Conservation (phyloP, 768 basidiomycete species). For the Infundibulicybe gibba region DNA sequence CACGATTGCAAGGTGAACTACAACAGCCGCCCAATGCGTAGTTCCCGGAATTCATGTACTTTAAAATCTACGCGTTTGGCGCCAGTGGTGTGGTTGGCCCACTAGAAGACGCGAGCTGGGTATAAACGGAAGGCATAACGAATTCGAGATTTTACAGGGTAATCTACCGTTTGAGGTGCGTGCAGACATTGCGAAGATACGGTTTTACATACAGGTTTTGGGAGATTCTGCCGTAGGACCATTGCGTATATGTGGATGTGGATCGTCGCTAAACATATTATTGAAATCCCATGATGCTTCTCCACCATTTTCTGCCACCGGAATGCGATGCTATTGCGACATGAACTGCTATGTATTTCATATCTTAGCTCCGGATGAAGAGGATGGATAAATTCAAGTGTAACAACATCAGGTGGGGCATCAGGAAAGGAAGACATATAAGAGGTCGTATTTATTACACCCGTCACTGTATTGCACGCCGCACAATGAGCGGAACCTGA, state of each 20-base stretch:
- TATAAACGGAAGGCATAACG: constrained; percentile 33
- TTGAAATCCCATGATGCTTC: too few species aligned
- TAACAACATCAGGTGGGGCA: too few species aligned
- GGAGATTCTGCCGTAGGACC: constrained; percentile 39
- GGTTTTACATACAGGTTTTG: constrained; percentile 67
- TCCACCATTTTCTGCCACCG: too few species aligned
- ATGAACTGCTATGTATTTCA: too few species aligned
- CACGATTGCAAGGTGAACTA: constrained; percentile 60
- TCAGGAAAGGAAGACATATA: too few species aligned
- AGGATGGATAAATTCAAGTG: too few species aligned
- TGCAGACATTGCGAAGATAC: constrained; percentile 12
- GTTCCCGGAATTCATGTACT: constrained; percentile 58
- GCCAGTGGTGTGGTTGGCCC: constrained; percentile 10
- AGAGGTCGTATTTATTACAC: too few species aligned
- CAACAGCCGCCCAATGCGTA: constrained; percentile 36
- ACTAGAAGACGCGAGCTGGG: constrained; percentile 34
- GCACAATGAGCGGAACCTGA: constrained; percentile 30
- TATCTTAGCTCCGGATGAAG: neutral
- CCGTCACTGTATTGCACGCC: constrained; percentile 7
- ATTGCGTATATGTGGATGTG: constrained; percentile 37
- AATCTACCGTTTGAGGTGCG: constrained; percentile 26
- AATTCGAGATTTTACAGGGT: constrained; percentile 25
- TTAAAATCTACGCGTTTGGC: constrained; percentile 53
- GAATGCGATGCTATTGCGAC: too few species aligned
- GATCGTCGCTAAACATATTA: neutral